Conservation (phyloP, 1,139 yeast species). For the Candida pseudoviswanathii region DNA sequence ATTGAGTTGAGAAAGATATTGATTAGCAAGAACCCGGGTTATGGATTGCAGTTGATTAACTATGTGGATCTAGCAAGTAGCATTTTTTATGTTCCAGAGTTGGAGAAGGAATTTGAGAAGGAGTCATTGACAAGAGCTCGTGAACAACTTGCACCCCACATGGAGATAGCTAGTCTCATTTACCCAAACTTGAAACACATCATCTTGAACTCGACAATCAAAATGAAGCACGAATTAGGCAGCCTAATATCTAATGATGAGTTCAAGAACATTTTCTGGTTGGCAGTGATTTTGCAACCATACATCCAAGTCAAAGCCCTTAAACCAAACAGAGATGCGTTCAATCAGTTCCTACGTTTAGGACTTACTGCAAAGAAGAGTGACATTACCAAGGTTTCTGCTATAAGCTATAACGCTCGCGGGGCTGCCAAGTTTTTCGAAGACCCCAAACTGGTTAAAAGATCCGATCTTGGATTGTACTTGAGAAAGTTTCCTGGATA, state of each 20-base stretch:
- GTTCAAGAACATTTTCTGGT: constrained; percentile 44
- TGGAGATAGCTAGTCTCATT: constrained; percentile 23
- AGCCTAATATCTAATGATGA: constrained; percentile 20
- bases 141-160: constrained; percentile 19
- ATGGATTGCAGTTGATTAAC: constrained; percentile 64
- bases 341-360: constrained; percentile 50
- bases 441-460: constrained; percentile 26
- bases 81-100: constrained; percentile 53
- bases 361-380: constrained; percentile 68
- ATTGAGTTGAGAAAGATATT: constrained; percentile 79
- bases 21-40: constrained; percentile 59
- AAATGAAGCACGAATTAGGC: constrained; percentile 13
- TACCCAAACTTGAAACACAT: constrained; percentile 22
- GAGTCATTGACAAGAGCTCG: constrained; percentile 12
- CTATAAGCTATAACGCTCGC: constrained; percentile 29
- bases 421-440: constrained; percentile 21
- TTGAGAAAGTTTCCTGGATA: constrained; percentile 56
- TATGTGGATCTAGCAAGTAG: constrained; percentile 55
- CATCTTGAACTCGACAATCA: constrained; percentile 8
- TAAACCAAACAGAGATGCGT: constrained; percentile 11
- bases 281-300: constrained; percentile 50
- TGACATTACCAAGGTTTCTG: constrained; percentile 54
- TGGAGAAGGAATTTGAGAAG: constrained; percentile 23
- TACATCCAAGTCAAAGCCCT: constrained; percentile 28
- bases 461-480: constrained; percentile 65